Percentiles rank a stretch among this genome's conserved stretches.
phyloP scores from a whole-genome alignment of 768 basidiomycete genomes.

The Leucosporidium scottii region DNA sequence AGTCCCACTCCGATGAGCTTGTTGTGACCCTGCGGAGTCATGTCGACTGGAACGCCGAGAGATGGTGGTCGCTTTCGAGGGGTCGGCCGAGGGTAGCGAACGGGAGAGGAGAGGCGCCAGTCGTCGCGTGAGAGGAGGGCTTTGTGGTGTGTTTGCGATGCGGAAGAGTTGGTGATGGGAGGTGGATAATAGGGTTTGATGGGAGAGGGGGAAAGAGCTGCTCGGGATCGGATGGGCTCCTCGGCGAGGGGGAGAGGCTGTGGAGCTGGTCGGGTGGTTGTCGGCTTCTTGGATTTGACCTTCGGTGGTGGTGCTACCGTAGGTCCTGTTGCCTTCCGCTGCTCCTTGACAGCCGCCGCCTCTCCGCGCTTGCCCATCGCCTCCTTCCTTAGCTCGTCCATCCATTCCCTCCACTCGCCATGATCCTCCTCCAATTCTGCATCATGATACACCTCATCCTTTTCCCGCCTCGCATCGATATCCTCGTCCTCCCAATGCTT shows the following conservation, averaged over 20 bases:
- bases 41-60: constrained; percentile 13
- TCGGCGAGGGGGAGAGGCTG: background rate
- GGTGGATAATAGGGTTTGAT: background rate
- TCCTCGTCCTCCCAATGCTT: background rate
- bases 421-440: background rate
- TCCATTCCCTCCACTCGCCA: background rate
- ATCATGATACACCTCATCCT: background rate
- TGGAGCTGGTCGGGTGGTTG: too few species aligned
- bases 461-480: background rate
- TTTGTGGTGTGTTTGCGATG: constrained; percentile 8
- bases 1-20: constrained; percentile 21
- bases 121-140: constrained; percentile 25
- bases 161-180: background rate
- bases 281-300: background rate
- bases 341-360: background rate
- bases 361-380: background rate
- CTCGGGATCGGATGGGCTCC: background rate
- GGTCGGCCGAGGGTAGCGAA: background rate
- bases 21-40: constrained; percentile 9
- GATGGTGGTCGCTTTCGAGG: constrained; percentile 1
- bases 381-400: background rate
- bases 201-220: background rate
- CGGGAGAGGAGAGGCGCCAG: constrained; percentile 31
- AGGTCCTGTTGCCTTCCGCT: background rate
- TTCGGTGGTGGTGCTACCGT: background rate